Conservation (phyloP, 2,329 filamentous ascomycete species). For the Ceratocystis cubensis region DNA sequence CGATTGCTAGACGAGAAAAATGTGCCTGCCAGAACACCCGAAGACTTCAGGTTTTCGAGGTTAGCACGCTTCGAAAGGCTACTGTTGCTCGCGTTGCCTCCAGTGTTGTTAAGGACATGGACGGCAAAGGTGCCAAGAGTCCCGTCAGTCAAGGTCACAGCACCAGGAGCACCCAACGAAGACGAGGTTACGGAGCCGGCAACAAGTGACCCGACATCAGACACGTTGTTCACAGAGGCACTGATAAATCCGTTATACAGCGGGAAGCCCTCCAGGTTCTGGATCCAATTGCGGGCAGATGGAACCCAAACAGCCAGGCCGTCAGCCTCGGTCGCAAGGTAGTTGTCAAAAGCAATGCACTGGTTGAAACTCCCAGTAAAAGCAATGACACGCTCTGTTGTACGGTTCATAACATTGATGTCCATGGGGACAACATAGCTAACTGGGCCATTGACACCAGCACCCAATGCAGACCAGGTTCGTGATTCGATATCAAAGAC, state of each 20-base stretch:
- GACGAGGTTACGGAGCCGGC: slow-evolving; percentile 74
- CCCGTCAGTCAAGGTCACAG: slow-evolving; percentile 48
- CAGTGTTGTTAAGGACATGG: slow-evolving; percentile 35
- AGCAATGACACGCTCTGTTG: slow-evolving; percentile 60
- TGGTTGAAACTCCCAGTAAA: slow-evolving; percentile 69
- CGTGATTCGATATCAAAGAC: slow-evolving; percentile 57
- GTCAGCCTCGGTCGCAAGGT: slow-evolving; percentile 46
- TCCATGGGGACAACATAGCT: slow-evolving; percentile 60
- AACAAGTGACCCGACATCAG: slow-evolving; percentile 54
- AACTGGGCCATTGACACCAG: slow-evolving; percentile 73
- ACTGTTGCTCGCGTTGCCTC: slow-evolving; percentile 29
- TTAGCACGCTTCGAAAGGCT: slow-evolving; percentile 28
- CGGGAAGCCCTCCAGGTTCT: slow-evolving; percentile 57
- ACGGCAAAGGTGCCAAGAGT: slow-evolving; percentile 46
- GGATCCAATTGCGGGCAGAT: slow-evolving; percentile 73
- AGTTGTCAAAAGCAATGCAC: slow-evolving; percentile 55
- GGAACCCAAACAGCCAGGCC: slow-evolving; percentile 91
- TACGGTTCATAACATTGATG: slow-evolving; percentile 60
- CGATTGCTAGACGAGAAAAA: slow-evolving; percentile 59
- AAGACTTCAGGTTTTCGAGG: slow-evolving; percentile 23
- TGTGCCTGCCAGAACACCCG: slow-evolving; percentile 62
- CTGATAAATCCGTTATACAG: slow-evolving; percentile 61
- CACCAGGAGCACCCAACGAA: slow-evolving; percentile 59
- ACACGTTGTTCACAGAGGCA: slow-evolving; percentile 52
- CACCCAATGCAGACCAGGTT: slow-evolving; percentile 66